These are phyloP conservation scores for Rhododendron molle DNA, from an alignment of 148 eudicot genomes.

Conservation along the genomic window DNA sequence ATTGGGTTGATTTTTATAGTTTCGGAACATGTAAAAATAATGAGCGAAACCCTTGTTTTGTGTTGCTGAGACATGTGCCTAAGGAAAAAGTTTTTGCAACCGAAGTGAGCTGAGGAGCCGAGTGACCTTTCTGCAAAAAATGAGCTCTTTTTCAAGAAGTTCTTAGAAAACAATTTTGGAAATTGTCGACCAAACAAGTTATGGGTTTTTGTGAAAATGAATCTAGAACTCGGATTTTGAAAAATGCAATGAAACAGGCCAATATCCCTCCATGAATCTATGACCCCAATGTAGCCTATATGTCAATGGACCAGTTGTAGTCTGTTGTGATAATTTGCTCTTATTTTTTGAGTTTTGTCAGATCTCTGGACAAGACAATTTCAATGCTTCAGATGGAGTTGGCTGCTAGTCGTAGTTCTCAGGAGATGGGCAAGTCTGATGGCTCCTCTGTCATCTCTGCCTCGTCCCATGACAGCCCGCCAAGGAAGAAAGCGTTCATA, in stretches of 20 bases:
- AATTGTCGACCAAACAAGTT: not conserved
- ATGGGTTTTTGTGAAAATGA: not conserved
- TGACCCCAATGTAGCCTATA: not conserved
- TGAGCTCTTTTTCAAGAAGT: not conserved
- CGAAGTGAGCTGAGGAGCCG: no score
- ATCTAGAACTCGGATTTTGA: not conserved
- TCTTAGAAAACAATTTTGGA: not conserved
- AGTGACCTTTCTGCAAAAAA: not conserved
- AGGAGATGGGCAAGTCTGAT: slow-evolving; percentile 35
- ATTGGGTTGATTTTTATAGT: not conserved
- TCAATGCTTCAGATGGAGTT: slow-evolving; percentile 80
- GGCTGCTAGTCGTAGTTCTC: slow-evolving; percentile 56
- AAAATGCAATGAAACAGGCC: not conserved
- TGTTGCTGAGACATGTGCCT: no score
- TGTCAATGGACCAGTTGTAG: not conserved
- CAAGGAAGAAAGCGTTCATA: slow-evolving; percentile 72
- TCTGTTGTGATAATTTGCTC: not conserved
- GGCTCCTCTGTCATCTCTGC: slow-evolving; percentile 19
- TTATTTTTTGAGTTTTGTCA: slow-evolving; percentile 30
- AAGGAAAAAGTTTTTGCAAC: no score
- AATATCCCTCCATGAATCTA: not conserved
- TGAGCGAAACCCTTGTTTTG: no score
- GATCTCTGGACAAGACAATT: slow-evolving; percentile 80
- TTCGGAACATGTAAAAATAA: not conserved
- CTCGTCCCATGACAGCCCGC: slow-evolving; percentile 29